Base-by-base conservation (phyloP, 768 basidiomycete genomes). In the Suillus subluteus region DNA sequence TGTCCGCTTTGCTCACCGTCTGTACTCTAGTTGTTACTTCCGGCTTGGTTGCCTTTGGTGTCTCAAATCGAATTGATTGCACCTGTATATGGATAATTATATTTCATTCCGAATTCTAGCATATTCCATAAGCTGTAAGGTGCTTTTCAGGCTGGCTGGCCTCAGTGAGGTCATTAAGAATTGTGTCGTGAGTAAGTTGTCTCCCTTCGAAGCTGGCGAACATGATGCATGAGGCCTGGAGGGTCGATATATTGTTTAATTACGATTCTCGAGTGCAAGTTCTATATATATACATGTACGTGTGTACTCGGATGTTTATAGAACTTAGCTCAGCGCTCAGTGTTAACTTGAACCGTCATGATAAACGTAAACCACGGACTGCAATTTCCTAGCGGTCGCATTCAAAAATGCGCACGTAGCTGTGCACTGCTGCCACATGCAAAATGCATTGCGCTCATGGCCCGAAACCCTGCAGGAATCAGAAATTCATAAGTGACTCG, bases 11-110 rank as follows among this genome's bases (percentile, higher is more conserved):
- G 67, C 76, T 70, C 65, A 67, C 68, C 69, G 38, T 38, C 12
- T 76, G 75, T 76, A 76, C 68, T 70, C 35, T 76, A 76, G 66
- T 68, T 62, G 18, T 68, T 55, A 68, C 64, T 73, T 71, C 61
- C 65, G 44, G 58, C 56, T 35, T 41, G n/a, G 41, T 67, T 58
- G 67, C 52, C 50, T 43, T 66, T 21, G 32, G 46, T 66, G 71
- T 70, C 65, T 55, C 55, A 43, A 77, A 56, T 65, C 59, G 61
- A 68, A 71, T 65, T 62, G 69, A 66, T 69, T 50, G 65, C 59
- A 65, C n/a, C 44, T 69, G 71, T 73, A 71, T 65, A 62, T 65
- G 71, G 63, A 65, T 72, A 69, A 68, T 61, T 62, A 64, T 66
- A 9, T 43, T 41, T 41, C 59, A 26, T 61, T 59, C 58, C 26